Evolutionary conservation across 2,329 filamentous ascomycete genomes (phyloP), one percentile per base, ranked within the genome.

Genomic region (Colletotrichum spinosum): DNA sequence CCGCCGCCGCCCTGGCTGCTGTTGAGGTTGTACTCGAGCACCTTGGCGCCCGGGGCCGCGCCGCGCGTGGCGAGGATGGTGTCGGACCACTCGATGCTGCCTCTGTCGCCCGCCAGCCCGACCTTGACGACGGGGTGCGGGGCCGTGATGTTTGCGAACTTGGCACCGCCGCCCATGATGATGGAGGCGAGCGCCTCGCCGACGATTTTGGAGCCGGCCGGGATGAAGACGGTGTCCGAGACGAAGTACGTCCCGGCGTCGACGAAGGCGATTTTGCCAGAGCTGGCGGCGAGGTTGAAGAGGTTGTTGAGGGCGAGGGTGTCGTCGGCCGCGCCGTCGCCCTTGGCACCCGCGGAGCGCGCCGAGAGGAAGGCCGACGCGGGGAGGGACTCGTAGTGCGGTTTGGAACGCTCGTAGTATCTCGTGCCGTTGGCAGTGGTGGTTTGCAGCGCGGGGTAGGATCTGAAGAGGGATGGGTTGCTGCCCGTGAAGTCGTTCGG

Each of bases 351-450:
- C 12, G 80, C 81, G 12, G 81, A 81, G 70, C 91, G 92, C 72
- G 92, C 88, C 63, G 88, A 91, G 70, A 92, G 75, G 73, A 96
- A 93, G 7, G 84, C 81, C 2, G 81, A 81, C 2, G 83, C 82
- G 0, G 87, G 78, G 4, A 89, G 72, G 35, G 83, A 76, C 60
- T 88, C 85, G 73, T 96, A 97, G 70, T 92, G 87, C 6, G 93
- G 93, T 82, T 92, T 93, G 70, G 91, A 90, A 15, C 90, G 87
- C 72, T 92, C 88, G 74, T 92, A 94, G 74, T 92, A 88, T 33
- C 82, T 78, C 13, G 73, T 73, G 12, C 78, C 77, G 49, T 84
- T 79, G 17, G 42, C 34, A 9, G 60, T 35, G 7, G 3, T 39
- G 38, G 42, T 56, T 2, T 91, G 79, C 2, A 95, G 86, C 8